A percentile compares a stretch with the other conserved stretches of the same genome.
These are phyloP conservation scores for Yamadazyma pseudoaaseri DNA, from an alignment of 1,139 yeast species.

Conservation along the genomic window DNA sequence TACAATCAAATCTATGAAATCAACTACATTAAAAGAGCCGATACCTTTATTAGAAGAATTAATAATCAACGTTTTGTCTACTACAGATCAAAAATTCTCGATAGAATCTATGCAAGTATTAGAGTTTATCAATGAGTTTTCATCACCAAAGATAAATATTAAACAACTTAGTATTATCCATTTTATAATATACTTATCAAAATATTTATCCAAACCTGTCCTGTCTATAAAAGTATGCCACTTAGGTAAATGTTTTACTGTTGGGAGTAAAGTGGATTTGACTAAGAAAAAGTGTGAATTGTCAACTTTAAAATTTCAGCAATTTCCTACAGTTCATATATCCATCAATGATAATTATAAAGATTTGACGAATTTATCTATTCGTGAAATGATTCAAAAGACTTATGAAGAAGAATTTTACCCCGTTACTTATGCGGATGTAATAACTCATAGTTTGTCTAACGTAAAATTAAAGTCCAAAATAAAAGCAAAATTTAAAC, in stretches of 20 bases:
- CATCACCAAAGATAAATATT: not conserved
- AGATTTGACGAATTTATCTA: not conserved
- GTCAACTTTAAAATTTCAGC: conserved; percentile 7
- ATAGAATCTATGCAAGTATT: conserved; percentile 4
- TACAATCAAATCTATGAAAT: not conserved
- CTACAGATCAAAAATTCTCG: conserved; percentile 4
- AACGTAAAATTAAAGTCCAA: not conserved
- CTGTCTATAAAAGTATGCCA: conserved; percentile 18
- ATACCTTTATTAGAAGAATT: not conserved
- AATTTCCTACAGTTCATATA: conserved; percentile 15
- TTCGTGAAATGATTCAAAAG: conserved; percentile 2
- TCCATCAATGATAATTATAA: not conserved
- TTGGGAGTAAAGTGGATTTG: conserved; percentile 11
- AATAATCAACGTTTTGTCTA: conserved; percentile 6
- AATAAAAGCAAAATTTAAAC: conserved; percentile 5
- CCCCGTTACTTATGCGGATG: conserved; percentile 16
- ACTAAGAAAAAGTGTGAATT: conserved; percentile 2
- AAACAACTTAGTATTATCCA: conserved; percentile 18
- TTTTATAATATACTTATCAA: conserved; percentile 19
- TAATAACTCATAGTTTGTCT: conserved; percentile 8
- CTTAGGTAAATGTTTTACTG: conserved; percentile 18
- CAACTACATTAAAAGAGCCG: not conserved
- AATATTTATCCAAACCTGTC: conserved; percentile 9
- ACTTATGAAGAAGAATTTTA: conserved; percentile 7
- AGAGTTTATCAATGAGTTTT: conserved; percentile 4